These are phyloP conservation scores for Narthecium ossifragum DNA, from an alignment of 106 monocot genomes.

Conservation along the genomic window DNA sequence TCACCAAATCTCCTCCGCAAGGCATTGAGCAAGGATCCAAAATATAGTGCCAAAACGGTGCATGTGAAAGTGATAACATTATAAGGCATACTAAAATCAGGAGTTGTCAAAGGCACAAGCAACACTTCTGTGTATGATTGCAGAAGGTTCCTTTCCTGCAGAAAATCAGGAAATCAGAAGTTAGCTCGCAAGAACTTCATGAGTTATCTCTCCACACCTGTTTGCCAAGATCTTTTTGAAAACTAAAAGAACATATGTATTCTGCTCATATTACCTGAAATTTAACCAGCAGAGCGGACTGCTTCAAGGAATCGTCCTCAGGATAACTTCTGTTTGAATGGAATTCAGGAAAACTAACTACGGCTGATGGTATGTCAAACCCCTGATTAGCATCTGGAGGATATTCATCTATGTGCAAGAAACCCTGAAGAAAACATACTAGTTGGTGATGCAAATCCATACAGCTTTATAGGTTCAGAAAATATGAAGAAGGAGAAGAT, in stretches of 20 bases:
- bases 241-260: background rate
- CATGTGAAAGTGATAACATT: conserved; percentile 98
- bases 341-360: conserved; percentile 73
- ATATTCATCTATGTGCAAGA: conserved; percentile 95
- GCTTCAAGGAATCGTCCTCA: conserved; percentile 13
- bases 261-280: conserved; percentile 40
- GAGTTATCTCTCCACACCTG: too few species aligned
- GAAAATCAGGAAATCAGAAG: background rate
- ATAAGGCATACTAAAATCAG: conserved; percentile 99
- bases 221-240: background rate
- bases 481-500: too few species aligned
- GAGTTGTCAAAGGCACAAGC: conserved; percentile 93
- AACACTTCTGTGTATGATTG: conserved; percentile 84
- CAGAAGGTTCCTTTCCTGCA: conserved; percentile 56
- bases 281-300: conserved; percentile 45
- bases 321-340: conserved; percentile 44
- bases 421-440: conserved; percentile 67
- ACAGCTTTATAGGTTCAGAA: too few species aligned
- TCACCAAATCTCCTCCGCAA: conserved; percentile 71
- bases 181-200: too few species aligned
- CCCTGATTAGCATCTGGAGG: conserved; percentile 99
- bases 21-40: conserved; percentile 90
- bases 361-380: conserved; percentile 93
- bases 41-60: conserved; percentile 91
- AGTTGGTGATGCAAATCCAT: too few species aligned